These are phyloP conservation scores for Solanum gracilifrons DNA, from an alignment of 257 asterid genomes.

Conservation along the genomic window DNA sequence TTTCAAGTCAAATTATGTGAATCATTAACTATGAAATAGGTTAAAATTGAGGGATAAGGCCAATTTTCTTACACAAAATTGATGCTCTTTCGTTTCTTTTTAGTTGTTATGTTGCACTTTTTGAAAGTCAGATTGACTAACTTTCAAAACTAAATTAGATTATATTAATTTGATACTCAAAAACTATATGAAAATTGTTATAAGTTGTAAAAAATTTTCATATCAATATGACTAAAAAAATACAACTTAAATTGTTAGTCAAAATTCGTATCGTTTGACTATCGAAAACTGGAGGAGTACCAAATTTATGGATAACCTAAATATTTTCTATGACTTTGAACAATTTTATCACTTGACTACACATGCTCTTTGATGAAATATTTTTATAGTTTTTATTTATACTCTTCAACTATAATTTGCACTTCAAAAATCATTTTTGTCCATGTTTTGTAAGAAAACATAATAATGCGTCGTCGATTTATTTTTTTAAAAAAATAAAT, in stretches of 20 bases:
- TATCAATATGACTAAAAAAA: not conserved
- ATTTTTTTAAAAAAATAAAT: too few species aligned
- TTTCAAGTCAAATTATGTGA: not conserved
- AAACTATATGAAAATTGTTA: rapidly evolving
- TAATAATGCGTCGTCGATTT: not conserved
- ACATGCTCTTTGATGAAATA: too few species aligned
- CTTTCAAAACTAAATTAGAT: too few species aligned
- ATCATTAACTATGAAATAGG: not conserved
- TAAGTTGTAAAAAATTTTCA: rapidly evolving
- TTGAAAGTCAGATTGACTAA: too few species aligned
- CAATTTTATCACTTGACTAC: not conserved
- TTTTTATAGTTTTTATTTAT: too few species aligned
- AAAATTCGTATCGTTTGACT: rapidly evolving
- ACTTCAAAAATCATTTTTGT: too few species aligned
- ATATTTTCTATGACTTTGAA: too few species aligned
- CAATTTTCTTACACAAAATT: not conserved
- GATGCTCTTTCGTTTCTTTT: not conserved
- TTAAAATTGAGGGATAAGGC: too few species aligned
- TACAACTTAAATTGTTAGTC: rapidly evolving
- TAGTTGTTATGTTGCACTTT: too few species aligned
- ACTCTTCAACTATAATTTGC: too few species aligned
- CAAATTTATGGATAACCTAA: not conserved
- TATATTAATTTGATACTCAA: too few species aligned
- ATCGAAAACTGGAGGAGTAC: rapidly evolving
- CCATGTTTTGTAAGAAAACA: too few species aligned